Evolutionary conservation across 2,329 filamentous ascomycete species (phyloP).

Genomic region (Epichloe scottii): DNA sequence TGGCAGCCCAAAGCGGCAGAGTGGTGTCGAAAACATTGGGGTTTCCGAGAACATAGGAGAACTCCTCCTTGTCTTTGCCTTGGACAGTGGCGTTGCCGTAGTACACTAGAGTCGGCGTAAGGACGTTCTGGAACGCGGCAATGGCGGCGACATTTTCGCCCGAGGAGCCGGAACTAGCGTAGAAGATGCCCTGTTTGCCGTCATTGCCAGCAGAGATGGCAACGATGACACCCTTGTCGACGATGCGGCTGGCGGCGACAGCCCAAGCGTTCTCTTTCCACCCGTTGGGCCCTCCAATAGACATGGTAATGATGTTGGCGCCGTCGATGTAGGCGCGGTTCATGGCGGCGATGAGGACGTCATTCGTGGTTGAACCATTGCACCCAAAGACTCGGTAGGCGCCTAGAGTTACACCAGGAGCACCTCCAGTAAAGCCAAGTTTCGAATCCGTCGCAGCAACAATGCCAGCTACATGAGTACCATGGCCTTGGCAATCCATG

Average conservation of each 20-base stretch:
- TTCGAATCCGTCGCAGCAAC: constrained; percentile 11
- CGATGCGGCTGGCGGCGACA: too few relatives aligned
- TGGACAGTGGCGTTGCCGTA: not conserved
- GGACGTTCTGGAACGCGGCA: constrained; percentile 11
- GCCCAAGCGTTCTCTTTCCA: too few relatives aligned
- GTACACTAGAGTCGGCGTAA: constrained; percentile 5
- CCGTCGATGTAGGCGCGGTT: constrained; percentile 41
- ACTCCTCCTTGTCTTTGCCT: constrained; percentile 8
- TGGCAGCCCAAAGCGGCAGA: constrained; percentile 29
- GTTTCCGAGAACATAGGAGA: constrained; percentile 27
- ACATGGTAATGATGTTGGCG: constrained; percentile 16
- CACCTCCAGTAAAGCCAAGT: constrained; percentile 3
- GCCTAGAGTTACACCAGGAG: constrained; percentile 2
- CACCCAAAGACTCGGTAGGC: constrained; percentile 5
- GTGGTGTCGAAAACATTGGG: constrained; percentile 24
- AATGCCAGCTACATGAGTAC: constrained; percentile 14
- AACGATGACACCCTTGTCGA: too few relatives aligned
- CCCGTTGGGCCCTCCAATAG: constrained; percentile 9
- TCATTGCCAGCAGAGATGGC: constrained; percentile 11
- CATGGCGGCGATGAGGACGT: constrained; percentile 41
- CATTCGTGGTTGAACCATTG: constrained; percentile 19
- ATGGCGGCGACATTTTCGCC: constrained; percentile 8
- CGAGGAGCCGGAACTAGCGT: not conserved
- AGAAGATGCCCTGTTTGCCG: constrained; percentile 15
- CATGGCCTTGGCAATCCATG: constrained; percentile 11